Percentiles rank a stretch among this genome's conserved stretches.
Evolutionary conservation across 176 grass and related monocot genomes (phyloP).

Genomic region (Triticum monococcum): DNA sequence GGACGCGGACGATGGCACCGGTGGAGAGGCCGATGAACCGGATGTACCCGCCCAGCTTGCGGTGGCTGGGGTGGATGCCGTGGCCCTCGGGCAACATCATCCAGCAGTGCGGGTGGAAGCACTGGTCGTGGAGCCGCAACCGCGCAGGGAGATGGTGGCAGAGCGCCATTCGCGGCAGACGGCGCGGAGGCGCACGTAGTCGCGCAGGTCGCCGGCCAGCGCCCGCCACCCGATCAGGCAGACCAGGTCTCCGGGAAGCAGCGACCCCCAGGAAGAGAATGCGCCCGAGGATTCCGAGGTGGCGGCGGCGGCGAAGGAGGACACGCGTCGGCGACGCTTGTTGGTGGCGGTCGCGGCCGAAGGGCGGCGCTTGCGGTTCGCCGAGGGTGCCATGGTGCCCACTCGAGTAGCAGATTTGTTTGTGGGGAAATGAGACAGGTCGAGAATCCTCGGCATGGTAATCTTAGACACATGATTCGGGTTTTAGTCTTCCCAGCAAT

Average conservation of each 20-base stretch:
- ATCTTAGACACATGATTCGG: too few species aligned
- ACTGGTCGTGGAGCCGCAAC: background rate
- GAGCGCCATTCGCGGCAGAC: background rate
- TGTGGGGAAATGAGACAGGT: too few species aligned
- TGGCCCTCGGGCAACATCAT: background rate
- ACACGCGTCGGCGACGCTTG: background rate
- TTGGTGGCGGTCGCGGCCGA: background rate
- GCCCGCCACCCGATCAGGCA: background rate
- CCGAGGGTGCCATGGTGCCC: background rate
- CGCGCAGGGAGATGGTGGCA: background rate
- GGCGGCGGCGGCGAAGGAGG: background rate
- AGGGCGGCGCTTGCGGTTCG: background rate
- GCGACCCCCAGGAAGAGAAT: background rate
- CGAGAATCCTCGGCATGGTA: too few species aligned
- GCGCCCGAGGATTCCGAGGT: background rate
- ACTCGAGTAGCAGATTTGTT: too few species aligned
- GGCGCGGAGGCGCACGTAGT: background rate
- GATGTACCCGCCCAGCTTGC: background rate
- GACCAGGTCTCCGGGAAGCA: background rate
- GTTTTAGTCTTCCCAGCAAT: too few species aligned
- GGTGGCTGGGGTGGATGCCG: background rate
- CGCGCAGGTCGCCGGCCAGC: background rate
- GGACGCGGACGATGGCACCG: background rate
- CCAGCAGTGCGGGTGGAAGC: background rate
- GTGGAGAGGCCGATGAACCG: background rate